Evolutionary conservation across 1,284 basidiomycete species (phyloP).

Genomic region (Waitea zeae): DNA sequence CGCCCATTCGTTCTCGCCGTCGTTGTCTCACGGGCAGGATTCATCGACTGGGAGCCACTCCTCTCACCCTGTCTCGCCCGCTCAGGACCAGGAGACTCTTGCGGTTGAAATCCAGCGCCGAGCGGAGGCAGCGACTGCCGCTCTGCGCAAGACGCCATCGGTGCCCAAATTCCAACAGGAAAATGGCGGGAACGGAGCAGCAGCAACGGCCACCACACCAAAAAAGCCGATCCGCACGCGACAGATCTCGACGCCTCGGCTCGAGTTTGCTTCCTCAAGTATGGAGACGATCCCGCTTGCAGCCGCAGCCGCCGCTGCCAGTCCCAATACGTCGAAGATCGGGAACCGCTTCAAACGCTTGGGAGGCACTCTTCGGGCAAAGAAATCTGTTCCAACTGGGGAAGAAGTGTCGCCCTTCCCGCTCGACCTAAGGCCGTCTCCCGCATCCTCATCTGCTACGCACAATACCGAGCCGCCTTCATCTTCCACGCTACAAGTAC

Average conservation of each 20-base stretch:
- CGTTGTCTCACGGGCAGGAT: conserved; percentile 5
- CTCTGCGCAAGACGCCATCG: conserved; percentile 42
- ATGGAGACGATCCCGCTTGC: conserved; percentile 52
- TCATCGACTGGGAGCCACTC: conserved; percentile 3
- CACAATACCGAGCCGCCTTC: not conserved
- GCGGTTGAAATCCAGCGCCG: conserved; percentile 51
- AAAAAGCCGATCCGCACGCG: conserved; percentile 48
- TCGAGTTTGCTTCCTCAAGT: conserved; percentile 59
- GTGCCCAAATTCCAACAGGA: conserved; percentile 29
- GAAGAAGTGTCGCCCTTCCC: conserved; percentile 34
- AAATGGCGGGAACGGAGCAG: conserved; percentile 5
- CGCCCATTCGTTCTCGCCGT: conserved; percentile 6
- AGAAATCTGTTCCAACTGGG: conserved; percentile 24
- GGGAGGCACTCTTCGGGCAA: conserved; percentile 50
- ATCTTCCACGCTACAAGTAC: conserved; percentile 12
- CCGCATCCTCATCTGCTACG: conserved; percentile 13
- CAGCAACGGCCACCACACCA: conserved; percentile 5
- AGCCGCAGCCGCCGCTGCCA: conserved; percentile 6
- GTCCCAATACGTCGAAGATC: conserved; percentile 13
- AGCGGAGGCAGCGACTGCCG: conserved; percentile 50
- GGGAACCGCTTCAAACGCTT: conserved; percentile 49
- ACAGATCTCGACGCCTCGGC: conserved; percentile 56
- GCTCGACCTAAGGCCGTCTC: conserved; percentile 15
- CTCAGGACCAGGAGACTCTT: not conserved
- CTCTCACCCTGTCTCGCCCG: not conserved